Conservation (phyloP, 2,329 filamentous ascomycete genomes). For the Stagonosporopsis cucurbitacearum region DNA sequence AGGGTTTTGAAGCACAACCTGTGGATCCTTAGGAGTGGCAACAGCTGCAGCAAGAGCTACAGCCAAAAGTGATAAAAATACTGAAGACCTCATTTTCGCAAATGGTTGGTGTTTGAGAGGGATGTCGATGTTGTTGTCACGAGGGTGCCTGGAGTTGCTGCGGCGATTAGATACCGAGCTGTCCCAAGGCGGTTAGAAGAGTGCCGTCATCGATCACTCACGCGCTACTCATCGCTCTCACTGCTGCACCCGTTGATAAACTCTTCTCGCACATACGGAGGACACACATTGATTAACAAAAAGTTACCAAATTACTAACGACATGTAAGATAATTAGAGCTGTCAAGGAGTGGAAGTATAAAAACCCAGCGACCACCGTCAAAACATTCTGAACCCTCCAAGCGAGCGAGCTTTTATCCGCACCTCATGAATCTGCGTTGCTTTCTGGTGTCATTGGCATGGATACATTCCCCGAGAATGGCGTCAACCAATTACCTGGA, state of each 20-base stretch:
- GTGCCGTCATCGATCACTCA: conserved; percentile 8
- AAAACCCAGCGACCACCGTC: too few relatives aligned
- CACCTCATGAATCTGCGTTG: too few relatives aligned
- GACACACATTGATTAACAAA: too few relatives aligned
- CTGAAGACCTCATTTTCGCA: conserved; percentile 42
- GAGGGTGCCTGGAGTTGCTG: conserved; percentile 26
- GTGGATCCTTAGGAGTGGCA: conserved; percentile 34
- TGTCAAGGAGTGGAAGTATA: too few relatives aligned
- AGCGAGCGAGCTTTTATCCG: background rate
- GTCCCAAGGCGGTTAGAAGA: background rate
- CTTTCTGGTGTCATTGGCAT: too few relatives aligned
- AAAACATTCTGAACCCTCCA: background rate
- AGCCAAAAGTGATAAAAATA: conserved; percentile 43
- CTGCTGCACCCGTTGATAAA: too few relatives aligned
- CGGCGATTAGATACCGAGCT: conserved; percentile 32
- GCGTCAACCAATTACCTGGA: too few relatives aligned
- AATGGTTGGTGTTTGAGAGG: conserved; percentile 12
- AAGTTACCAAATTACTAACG: too few relatives aligned
- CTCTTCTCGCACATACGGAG: too few relatives aligned
- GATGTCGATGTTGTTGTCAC: conserved; percentile 6
- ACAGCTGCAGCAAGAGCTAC: conserved; percentile 38
- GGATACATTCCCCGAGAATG: too few relatives aligned
- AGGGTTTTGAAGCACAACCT: conserved; percentile 39
- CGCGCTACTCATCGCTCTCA: too few relatives aligned
- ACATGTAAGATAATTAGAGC: too few relatives aligned